phyloP scores from a whole-genome alignment of 169 alveolate genomes.

The Plasmodium falciparum region DNA sequence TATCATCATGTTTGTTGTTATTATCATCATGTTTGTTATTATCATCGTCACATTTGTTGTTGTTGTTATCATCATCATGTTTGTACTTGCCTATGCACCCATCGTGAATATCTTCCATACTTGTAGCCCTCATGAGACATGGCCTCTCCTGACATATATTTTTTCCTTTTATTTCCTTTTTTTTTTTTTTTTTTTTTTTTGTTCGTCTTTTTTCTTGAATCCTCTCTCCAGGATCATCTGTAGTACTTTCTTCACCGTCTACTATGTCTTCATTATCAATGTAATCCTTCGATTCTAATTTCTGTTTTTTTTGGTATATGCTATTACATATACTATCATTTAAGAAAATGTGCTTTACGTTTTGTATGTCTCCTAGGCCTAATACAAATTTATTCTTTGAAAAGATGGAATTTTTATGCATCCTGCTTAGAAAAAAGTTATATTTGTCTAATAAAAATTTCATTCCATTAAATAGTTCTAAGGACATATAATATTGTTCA shows the following conservation, averaged over 20 bases:
- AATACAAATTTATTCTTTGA: slow-evolving; percentile 55
- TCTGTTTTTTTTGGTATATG: not conserved
- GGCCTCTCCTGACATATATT: not conserved
- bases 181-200: not conserved
- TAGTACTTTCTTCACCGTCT: not conserved
- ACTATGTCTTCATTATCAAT: not conserved
- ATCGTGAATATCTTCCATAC: too few relatives aligned
- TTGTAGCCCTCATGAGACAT: too few relatives aligned
- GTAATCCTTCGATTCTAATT: not conserved
- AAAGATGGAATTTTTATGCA: slow-evolving; percentile 66
- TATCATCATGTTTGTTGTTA: not conserved
- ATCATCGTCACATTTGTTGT: not conserved
- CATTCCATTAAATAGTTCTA: slow-evolving; percentile 58
- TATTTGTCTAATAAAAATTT: slow-evolving; percentile 31
- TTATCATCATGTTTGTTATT: not conserved
- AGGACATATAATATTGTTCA: slow-evolving; percentile 65
- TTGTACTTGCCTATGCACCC: too few relatives aligned
- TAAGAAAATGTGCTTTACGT: slow-evolving; percentile 12
- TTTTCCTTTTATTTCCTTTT: not conserved
- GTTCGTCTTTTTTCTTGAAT: not conserved
- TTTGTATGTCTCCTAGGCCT: slow-evolving; percentile 59
- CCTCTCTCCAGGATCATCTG: not conserved
- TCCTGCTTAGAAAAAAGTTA: slow-evolving; percentile 41
- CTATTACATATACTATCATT: not conserved
- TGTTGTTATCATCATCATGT: not conserved